Evolutionary conservation across 352 stramenopile species (phyloP), one percentile per base, ranked within the genome.

Genomic region (Phytophthora gonapodyides): DNA sequence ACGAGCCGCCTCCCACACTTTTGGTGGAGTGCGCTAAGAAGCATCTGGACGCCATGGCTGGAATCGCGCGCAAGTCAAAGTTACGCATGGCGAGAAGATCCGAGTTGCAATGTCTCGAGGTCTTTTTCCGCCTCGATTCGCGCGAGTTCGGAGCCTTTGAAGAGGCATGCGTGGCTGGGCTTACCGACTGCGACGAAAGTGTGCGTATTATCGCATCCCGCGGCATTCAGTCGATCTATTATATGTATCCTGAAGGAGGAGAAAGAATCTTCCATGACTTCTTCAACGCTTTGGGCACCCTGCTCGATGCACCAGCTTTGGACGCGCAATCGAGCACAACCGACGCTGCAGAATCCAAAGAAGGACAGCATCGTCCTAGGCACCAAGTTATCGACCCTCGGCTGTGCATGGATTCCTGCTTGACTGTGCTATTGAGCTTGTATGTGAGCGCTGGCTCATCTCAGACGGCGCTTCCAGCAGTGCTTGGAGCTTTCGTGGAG

Each of bases 181-280:
- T 94, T 4, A 65, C 75, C 8, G 86, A 96, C 41, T 47, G 54
- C 2, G 84, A 88, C 36, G 59, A 80, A 10, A 64, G 58, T 24
- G 87, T 96, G 5, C 87, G 87, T 19, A 45, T 78, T 6, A 54
- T 72, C 7, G 74, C 82, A 7, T 69, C 79, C 9, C 63, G 58
- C 40, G 62, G 75, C 12, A 71, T 91, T 37, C 84, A 92, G 52
- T 84, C 84, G 5, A 24, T 94, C 16, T 88, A 87, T 51, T 89
- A 80, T 54, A 96, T 93, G 84, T 94, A 89, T 61, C 80, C 82
- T 15, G 83, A 94, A 48, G 87, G 86, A 15, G 64, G 76, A 8
- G 43, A 67, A 24, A 63, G 76, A 57, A 67, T 93, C 12, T 89
- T 84, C 62, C 68, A 66, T n/a, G 73, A 92, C 64, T 61, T 84